These are phyloP conservation scores for Amanita molliuscula DNA, from an alignment of 768 basidiomycete genomes.

Conservation along the genomic window DNA sequence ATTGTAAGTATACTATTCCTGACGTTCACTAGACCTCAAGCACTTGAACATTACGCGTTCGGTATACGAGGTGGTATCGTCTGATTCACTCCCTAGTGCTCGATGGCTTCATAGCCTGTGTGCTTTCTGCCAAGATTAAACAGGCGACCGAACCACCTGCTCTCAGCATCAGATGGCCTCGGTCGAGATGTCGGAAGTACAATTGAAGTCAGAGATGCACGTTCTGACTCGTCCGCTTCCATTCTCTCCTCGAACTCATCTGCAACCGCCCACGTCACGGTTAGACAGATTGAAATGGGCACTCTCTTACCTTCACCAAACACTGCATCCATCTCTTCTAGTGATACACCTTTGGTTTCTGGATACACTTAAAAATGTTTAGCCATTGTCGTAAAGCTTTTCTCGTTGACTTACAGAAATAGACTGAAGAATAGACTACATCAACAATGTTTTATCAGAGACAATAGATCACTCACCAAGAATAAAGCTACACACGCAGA, in stretches of 20 bases:
- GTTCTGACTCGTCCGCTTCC: slow-evolving; percentile 50
- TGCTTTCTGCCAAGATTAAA: slow-evolving; percentile 25
- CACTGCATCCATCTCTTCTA: slow-evolving; percentile 87
- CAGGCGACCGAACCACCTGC: slow-evolving; percentile 42
- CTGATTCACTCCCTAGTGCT: too few species aligned
- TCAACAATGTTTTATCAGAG: slow-evolving; percentile 1
- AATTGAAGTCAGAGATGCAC: slow-evolving; percentile 27
- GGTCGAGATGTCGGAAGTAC: slow-evolving; percentile 25
- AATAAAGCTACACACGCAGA: slow-evolving; percentile 80
- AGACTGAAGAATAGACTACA: slow-evolving; percentile 34
- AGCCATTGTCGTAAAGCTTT: not conserved
- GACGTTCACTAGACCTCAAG: not conserved
- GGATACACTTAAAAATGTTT: slow-evolving; percentile 52
- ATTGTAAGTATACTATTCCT: not conserved
- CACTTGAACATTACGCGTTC: not conserved
- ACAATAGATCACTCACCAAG: slow-evolving; percentile 34
- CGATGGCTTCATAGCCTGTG: slow-evolving; percentile 19
- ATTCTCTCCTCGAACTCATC: slow-evolving; percentile 44
- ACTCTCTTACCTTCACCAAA: slow-evolving; percentile 66
- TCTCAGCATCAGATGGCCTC: slow-evolving; percentile 12
- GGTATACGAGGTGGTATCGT: not conserved
- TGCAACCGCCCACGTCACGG: slow-evolving; percentile 4
- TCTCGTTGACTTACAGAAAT: slow-evolving; percentile 49
- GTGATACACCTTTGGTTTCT: slow-evolving; percentile 76
- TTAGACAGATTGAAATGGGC: not conserved